A percentile compares a stretch with the other conserved stretches of the same genome.
Evolutionary conservation across 306 rosid genomes (phyloP).

Genomic region (Cucurbita maxima): DNA sequence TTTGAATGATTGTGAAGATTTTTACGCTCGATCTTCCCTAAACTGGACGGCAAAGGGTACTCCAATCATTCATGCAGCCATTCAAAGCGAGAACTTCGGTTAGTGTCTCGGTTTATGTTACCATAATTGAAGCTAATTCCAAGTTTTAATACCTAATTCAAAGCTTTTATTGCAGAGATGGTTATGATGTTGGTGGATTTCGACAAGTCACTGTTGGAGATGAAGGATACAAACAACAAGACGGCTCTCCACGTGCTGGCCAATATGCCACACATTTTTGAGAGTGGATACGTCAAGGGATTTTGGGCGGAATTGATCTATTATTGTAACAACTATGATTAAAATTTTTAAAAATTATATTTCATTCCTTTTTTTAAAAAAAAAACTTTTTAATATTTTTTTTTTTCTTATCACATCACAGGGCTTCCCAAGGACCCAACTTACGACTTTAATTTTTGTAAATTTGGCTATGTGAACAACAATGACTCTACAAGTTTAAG

Average conservation of each 20-base stretch:
- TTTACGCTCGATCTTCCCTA: fast-evolving
- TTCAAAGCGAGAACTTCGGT: conserved; percentile 15
- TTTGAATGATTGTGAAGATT: background rate
- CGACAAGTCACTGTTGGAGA: background rate
- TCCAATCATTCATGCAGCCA: conserved; percentile 16
- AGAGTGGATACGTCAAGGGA: background rate
- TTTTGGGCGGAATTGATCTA: background rate
- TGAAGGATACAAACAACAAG: background rate
- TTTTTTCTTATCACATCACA: background rate
- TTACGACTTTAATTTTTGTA: background rate
- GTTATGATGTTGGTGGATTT: background rate
- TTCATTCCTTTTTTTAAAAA: background rate
- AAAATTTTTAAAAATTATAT: background rate
- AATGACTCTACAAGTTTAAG: background rate
- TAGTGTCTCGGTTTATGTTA: too few relatives aligned
- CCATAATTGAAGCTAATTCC: too few relatives aligned
- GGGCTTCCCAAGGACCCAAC: background rate
- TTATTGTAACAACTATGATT: background rate
- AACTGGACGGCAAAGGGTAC: background rate
- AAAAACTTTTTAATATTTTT: too few relatives aligned
- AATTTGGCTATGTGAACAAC: background rate
- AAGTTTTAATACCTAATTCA: too few relatives aligned
- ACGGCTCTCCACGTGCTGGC: conserved; percentile 11
- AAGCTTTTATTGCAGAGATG: background rate
- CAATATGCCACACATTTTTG: conserved; percentile 3